Base-by-base conservation (phyloP, 768 basidiomycete species). In the Termitomyces sp. region DNA sequence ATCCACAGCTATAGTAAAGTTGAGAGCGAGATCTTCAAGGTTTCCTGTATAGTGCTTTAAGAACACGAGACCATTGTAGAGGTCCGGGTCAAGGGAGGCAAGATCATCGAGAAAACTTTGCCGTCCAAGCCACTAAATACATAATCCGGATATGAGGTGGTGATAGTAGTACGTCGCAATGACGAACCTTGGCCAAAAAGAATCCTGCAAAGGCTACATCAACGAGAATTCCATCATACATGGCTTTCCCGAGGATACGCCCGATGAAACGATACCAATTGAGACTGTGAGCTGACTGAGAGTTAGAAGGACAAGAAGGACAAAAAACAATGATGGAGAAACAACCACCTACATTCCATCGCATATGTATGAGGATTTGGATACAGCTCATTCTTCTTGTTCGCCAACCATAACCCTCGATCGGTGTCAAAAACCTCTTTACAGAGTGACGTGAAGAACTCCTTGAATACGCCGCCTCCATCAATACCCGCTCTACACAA, bases 381-480 rank as follows among this genome's bases (percentile, higher is more conserved):
- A 67, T 98, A 99, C 46, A 99, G 75, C 71, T 98, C 94, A 55
- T 97, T 92, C 71, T 93, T 90, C 70, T 84, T 83, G 57, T 88
- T 99, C 27, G 83, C 85, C 27, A 96, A 76, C 97, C 97, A 99
- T 5, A 99, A 74, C 10, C 97, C 97, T 5, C 94, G 85, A 66
- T 98, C 86, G 2, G 90, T 88, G 65, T 99, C 94, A 60, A 99
- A 98, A 0, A 91, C 96, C 68, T 98, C 96, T 66, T 90, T 94
- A 57, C 87, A 88, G 18, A 99, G 71, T 14, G 89, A 92, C 2
- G 94, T 99, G 65, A 98, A 83, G 64, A 98, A 97, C 70, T 98
- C 97, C 69, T 98, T 99, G 78, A 97, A 98, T 5, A 98, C 87
- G 0, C 97, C 97, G 2, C 97, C 95, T 2, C 96, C 95, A 61